Base-by-base conservation (phyloP, 2,329 filamentous ascomycete genomes). In the Talaromyces marneffei region DNA sequence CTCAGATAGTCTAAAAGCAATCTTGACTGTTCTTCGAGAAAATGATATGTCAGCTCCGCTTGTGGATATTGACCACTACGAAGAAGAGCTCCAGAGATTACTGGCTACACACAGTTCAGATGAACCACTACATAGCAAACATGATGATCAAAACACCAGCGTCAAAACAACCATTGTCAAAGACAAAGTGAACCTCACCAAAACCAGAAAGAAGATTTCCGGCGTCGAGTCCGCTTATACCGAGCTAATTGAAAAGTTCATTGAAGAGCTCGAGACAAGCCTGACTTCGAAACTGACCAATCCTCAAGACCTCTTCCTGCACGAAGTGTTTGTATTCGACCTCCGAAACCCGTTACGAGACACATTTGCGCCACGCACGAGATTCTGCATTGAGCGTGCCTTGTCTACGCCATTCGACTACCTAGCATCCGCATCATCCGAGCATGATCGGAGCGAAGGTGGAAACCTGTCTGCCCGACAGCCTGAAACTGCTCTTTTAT, bases 71-170 rank as follows among this genome's bases (percentile, higher is more conserved):
- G 65, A 69, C 33, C 70, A 72, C 9, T 72, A 85, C 23, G 71
- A 79, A n/a, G 69, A 73, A 25, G 73, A 81, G 52, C 75, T 87
- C 35, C 74, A 78, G 46, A 68, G 69, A 12, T 71, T 90, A 5
- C 68, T 80, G 23, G 68, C 74, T 35, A 74, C 74, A 46, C 79
- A 83, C 16, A 71, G 79, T 50, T 73, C 77, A 48, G 76, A 79
- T 9, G 78, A 77, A 39, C 74, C 80, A 3, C 80, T 95, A 31
- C 86, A 87, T 64, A 95, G 87, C 75, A 88, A 87, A 71, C 89
- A 94, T 72, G 87, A 87, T 67, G 82, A 88, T 10, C 87, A 88
- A 44, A 80, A 81, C 65, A 79, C 81, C 4, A 80, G 79, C 18
- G 71, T 84, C 5, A 77, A 82, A 61, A 84, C 84, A 2, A 85